Conservation (phyloP, 345 rosid species). For the Arabis hirsuta region DNA sequence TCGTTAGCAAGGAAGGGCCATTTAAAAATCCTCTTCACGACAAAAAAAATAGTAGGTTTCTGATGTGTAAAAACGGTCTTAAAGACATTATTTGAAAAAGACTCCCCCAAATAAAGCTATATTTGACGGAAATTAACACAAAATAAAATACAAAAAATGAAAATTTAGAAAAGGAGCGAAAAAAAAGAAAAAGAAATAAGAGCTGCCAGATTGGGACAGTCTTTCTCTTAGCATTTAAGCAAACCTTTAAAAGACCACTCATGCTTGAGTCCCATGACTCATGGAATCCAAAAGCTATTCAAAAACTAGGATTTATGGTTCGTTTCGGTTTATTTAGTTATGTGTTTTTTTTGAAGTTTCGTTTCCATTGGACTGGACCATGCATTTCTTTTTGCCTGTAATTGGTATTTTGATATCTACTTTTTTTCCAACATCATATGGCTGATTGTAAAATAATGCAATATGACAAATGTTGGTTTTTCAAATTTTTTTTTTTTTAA, state of each 20-base stretch:
- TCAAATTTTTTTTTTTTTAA: neutral
- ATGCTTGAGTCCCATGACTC: constrained; percentile 35
- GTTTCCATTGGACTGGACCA: constrained; percentile 35
- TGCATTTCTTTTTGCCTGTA: constrained; percentile 2
- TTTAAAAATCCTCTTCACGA: constrained; percentile 36
- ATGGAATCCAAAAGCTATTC: constrained; percentile 29
- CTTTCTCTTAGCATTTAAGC: constrained; percentile 44
- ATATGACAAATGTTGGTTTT: neutral
- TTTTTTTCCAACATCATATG: neutral
- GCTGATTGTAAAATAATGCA: neutral
- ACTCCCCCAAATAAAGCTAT: constrained; percentile 29
- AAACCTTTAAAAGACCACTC: constrained; percentile 31
- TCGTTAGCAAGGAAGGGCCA: constrained; percentile 36
- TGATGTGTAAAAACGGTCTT: constrained; percentile 48
- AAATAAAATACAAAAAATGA: neutral
- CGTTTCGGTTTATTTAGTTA: constrained; percentile 44
- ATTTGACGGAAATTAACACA: constrained; percentile 13
- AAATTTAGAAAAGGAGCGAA: neutral
- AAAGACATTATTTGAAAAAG: constrained; percentile 40
- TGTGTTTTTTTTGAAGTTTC: constrained; percentile 7
- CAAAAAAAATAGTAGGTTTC: constrained; percentile 42
- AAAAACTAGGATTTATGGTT: constrained; percentile 19
- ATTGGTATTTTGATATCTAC: neutral
- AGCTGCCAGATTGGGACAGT: constrained; percentile 14
- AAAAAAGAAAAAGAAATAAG: neutral